phyloP scores from a whole-genome alignment of 2,329 filamentous ascomycete genomes.

The Ophiostoma novo-ulmi region DNA sequence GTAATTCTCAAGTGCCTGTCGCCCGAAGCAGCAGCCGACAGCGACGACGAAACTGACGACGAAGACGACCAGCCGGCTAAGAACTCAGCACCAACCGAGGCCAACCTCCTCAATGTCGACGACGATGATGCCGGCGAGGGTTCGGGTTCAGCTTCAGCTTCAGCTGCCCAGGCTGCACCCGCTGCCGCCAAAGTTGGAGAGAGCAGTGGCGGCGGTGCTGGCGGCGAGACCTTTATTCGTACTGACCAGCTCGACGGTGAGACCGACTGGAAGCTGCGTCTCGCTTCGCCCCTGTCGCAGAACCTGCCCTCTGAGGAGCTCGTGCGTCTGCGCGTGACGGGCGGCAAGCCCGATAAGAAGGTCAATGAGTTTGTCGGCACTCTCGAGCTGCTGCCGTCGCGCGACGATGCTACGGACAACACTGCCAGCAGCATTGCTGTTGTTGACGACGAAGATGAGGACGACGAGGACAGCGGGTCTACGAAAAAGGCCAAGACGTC shows the following conservation, averaged over 20 bases:
- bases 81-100: not conserved
- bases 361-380: conserved; percentile 96
- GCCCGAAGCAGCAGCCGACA: conserved; percentile 26
- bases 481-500: conserved; percentile 21
- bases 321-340: conserved; percentile 63
- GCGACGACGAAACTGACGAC: conserved; percentile 28
- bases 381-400: conserved; percentile 63
- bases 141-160: conserved; percentile 4
- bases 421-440: not conserved
- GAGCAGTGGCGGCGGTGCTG: conserved; percentile 33
- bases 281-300: conserved; percentile 83
- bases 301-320: conserved; percentile 68
- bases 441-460: not conserved
- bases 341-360: conserved; percentile 84
- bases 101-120: conserved; percentile 13
- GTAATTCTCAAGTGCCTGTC: conserved; percentile 74
- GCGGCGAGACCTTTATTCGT: conserved; percentile 89
- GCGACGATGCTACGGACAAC: conserved; percentile 40
- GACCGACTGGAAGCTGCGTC: conserved; percentile 94
- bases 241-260: conserved; percentile 97
- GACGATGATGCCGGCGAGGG: conserved; percentile 24
- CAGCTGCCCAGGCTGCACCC: conserved; percentile 22
- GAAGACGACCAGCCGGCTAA: conserved; percentile 13
- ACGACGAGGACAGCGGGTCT: conserved; percentile 31
- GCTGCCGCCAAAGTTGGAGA: conserved; percentile 22